Conservation (phyloP, 805 yeast species). For the Wickerhamiella occidentalis region DNA sequence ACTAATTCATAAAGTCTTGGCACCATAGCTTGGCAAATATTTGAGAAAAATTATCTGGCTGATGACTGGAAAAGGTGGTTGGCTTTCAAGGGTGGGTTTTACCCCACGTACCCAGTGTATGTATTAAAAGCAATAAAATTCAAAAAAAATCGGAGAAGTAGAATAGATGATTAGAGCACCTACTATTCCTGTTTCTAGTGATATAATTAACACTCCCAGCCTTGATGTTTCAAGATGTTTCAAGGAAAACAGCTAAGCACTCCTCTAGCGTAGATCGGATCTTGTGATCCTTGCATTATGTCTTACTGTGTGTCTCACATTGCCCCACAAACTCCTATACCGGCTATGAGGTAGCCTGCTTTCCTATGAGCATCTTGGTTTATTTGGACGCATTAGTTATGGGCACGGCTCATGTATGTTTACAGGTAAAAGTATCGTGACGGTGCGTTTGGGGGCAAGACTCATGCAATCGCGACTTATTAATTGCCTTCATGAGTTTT, state of each 20-base stretch:
- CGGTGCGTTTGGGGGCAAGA: not conserved
- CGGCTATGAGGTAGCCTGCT: not conserved
- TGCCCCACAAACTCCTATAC: not conserved
- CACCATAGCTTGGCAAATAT: not conserved
- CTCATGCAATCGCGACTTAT: slow-evolving; percentile 1
- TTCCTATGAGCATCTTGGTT: not conserved
- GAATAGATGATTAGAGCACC: too few relatives aligned
- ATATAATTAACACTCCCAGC: not conserved
- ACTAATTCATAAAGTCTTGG: too few relatives aligned
- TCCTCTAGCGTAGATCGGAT: not conserved
- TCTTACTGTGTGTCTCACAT: not conserved
- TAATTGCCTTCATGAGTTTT: not conserved
- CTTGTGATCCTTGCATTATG: slow-evolving; percentile 2
- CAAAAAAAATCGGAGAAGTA: too few relatives aligned
- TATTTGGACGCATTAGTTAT: not conserved
- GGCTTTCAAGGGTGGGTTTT: too few relatives aligned
- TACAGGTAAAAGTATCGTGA: not conserved
- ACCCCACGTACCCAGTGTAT: too few relatives aligned
- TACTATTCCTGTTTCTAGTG: too few relatives aligned
- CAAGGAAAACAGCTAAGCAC: not conserved
- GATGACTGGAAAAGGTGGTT: too few relatives aligned
- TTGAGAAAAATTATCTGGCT: too few relatives aligned
- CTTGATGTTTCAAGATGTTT: not conserved
- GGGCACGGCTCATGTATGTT: not conserved
- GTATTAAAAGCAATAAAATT: too few relatives aligned